phyloP scores from a whole-genome alignment of 108 stramenopile species.

The Cyclotella cryptica region DNA sequence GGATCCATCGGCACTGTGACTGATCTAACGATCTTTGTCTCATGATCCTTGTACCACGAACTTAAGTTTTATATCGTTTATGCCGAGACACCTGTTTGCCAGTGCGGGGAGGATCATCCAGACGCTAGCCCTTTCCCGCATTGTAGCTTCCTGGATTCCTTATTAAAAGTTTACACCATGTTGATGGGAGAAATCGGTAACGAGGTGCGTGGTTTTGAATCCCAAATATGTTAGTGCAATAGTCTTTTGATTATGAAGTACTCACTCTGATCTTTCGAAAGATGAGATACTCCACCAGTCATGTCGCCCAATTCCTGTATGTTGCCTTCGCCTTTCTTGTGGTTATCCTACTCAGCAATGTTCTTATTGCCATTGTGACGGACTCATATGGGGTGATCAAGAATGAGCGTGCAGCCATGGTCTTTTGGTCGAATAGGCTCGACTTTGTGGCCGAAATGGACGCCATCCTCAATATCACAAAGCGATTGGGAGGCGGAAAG shows the following conservation, averaged over 20 bases:
- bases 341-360: constrained; percentile 62
- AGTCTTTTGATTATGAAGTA: background rate
- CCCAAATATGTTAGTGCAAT: background rate
- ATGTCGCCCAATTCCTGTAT: constrained; percentile 52
- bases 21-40: no score
- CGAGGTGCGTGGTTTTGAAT: constrained; percentile 12
- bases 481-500: constrained; percentile 25
- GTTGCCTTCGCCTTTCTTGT: constrained; percentile 58
- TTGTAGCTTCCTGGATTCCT: constrained; percentile 67
- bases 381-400: constrained; percentile 66
- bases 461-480: constrained; percentile 49
- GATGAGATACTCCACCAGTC: constrained; percentile 45
- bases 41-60: no score
- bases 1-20: background rate
- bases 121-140: constrained; percentile 41
- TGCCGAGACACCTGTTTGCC: constrained; percentile 57
- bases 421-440: constrained; percentile 67
- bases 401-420: constrained; percentile 63
- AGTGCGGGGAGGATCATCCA: constrained; percentile 19
- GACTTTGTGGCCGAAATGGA: constrained; percentile 72
- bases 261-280: background rate
- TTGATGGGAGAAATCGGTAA: constrained; percentile 72
- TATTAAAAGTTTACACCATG: constrained; percentile 69
- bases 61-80: constrained; percentile 73
- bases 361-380: constrained; percentile 69